phyloP scores from a whole-genome alignment of 352 stramenopile species.

The Pythium sp. region DNA sequence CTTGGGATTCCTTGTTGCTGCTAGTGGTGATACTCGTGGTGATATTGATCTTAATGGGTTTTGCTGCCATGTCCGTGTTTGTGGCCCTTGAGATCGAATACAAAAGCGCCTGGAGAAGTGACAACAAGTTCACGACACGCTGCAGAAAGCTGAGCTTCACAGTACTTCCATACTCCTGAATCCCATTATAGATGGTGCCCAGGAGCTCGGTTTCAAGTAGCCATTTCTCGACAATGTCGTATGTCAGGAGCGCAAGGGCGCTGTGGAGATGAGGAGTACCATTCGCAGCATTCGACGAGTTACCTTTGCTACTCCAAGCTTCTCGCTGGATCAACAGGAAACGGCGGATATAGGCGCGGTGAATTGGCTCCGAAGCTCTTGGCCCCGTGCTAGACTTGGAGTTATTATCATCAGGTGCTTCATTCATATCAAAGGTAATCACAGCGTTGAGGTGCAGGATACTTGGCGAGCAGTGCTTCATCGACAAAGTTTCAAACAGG shows the following conservation, averaged over 20 bases:
- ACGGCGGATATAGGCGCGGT: constrained; percentile 25
- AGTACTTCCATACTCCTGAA: constrained; percentile 28
- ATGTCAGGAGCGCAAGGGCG: constrained; percentile 13
- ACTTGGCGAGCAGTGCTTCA: constrained; percentile 32
- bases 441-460: constrained; percentile 31
- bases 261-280: not conserved
- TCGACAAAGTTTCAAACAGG: constrained; percentile 49
- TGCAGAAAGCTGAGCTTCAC: constrained; percentile 35
- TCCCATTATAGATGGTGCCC: constrained; percentile 19
- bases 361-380: constrained; percentile 15
- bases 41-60: constrained; percentile 3
- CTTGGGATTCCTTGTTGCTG: not conserved
- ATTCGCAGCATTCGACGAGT: not conserved
- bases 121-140: constrained; percentile 39
- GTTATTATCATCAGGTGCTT: not conserved
- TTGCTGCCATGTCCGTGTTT: constrained; percentile 1
- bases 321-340: constrained; percentile 27
- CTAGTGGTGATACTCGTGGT: not conserved
- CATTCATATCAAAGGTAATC: constrained; percentile 19
- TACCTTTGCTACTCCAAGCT: not conserved
- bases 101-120: constrained; percentile 45
- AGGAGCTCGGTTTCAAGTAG: constrained; percentile 28
- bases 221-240: constrained; percentile 23
- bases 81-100: not conserved
- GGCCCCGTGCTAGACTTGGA: not conserved